phyloP scores from a whole-genome alignment of 164 flowering plant genomes.

The Sextonia rubra region DNA sequence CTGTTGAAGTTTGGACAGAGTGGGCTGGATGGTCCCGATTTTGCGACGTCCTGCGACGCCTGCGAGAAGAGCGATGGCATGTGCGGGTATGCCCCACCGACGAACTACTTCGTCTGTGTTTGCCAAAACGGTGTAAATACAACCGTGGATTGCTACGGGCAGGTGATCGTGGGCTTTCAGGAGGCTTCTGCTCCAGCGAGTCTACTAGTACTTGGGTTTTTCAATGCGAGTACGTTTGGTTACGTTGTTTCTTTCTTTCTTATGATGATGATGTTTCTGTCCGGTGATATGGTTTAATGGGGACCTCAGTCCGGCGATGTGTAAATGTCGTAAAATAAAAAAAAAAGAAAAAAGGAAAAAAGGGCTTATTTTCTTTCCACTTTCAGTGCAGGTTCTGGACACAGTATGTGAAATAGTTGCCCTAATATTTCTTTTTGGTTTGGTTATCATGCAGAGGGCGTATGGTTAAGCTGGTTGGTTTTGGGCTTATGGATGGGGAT shows the following conservation, averaged over 20 bases:
- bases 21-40: constrained; percentile 18
- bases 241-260: too few species aligned
- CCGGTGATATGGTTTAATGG: too few species aligned
- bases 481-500: background rate
- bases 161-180: constrained; percentile 5
- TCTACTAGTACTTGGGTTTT: background rate
- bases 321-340: too few species aligned
- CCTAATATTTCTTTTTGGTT: background rate
- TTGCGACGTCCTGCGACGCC: constrained; percentile 23
- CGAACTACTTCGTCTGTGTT: constrained; percentile 33
- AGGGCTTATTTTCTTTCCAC: too few species aligned
- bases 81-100: constrained; percentile 43
- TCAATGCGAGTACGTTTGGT: background rate
- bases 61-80: constrained; percentile 38
- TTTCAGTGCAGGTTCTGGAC: too few species aligned
- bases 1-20: constrained; percentile 27
- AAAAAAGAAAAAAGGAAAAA: too few species aligned
- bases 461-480: background rate
- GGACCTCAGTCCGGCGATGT: too few species aligned
- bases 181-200: background rate
- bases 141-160: constrained; percentile 28
- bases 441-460: background rate
- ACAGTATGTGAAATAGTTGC: background rate
- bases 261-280: too few species aligned
- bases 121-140: constrained; percentile 36